These are phyloP conservation scores for Dryas drummondii DNA, from an alignment of 306 rosid genomes.

Conservation along the genomic window DNA sequence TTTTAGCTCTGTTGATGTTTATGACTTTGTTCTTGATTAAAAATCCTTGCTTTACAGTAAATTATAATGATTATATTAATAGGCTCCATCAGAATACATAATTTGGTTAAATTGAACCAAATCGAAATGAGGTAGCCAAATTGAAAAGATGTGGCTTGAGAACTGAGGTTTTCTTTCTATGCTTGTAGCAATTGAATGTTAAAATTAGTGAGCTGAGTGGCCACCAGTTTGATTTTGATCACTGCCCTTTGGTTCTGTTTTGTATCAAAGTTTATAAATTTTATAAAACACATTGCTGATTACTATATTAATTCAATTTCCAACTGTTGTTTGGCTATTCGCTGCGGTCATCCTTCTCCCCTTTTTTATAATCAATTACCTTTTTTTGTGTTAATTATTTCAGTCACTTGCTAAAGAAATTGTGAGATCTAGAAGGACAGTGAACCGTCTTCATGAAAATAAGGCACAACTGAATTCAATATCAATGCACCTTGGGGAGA, in stretches of 20 bases:
- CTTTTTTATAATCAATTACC: background rate
- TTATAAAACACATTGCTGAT: background rate
- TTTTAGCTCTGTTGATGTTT: background rate
- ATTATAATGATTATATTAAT: background rate
- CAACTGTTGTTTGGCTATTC: background rate
- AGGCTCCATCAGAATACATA: background rate
- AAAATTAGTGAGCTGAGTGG: background rate
- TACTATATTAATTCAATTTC: background rate
- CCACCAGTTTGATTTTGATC: background rate
- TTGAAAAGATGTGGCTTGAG: background rate
- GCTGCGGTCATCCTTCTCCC: background rate
- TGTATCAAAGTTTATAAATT: background rate
- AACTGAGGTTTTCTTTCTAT: background rate
- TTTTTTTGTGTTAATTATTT: slow-evolving; percentile 3
- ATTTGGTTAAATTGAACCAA: background rate
- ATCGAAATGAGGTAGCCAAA: background rate
- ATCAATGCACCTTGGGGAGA: slow-evolving; percentile 99
- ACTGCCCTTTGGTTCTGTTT: background rate
- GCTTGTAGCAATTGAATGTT: background rate
- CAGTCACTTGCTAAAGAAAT: slow-evolving; percentile 91
- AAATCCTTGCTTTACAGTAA: background rate
- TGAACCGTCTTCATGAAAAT: slow-evolving; percentile 91
- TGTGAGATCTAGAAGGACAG: slow-evolving; percentile 85
- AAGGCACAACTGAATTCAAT: slow-evolving; percentile 91
- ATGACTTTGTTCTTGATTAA: background rate